Base-by-base conservation (phyloP, 2,329 filamentous ascomycete genomes). In the Cercospora zeae-maydis region DNA sequence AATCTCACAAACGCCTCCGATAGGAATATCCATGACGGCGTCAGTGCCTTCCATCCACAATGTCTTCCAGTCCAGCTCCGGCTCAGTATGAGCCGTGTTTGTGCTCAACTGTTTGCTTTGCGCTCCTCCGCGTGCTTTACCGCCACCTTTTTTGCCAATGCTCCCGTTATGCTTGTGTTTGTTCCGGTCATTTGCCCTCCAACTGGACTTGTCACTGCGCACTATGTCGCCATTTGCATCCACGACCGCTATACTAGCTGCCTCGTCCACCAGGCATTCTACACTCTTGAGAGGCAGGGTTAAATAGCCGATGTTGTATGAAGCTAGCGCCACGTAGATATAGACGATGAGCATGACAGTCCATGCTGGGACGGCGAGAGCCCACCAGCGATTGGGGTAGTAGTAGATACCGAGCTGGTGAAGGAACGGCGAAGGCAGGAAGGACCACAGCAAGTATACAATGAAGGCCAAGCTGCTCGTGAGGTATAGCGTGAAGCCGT, bases 321-420 rank as follows among this genome's bases (percentile, higher is more conserved):
- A 84, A 52, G 93, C 92, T 36, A 99, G 85, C 42, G 95, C 95
- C 9, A 96, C 87, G 78, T 96, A 99, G 67, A 97, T 96, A 79
- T 96, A 99, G 27, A 95, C 84, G 34, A 98, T 82, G 51, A 88
- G 79, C 84, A 95, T 93, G 60, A 97, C 93, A 33, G 97, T 81
- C 81, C 92, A 98, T 5, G 90, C 88, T 0, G 95, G 95, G 13
- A 97, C 87, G 1, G 95, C 95, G 19, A 99, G 84, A 53, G 91
- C 91, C 95, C 95, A 99, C 95, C 95, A 99, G 53, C 95, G 87
- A 76, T 97, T 92, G 1, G 95, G 95, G 72, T 97, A 99, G 82
- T 98, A 98, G 79, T 92, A 88, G 62, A 99, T 96, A 19, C 95
- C 93, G 61, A 99, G 84, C 63, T 91, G 91, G 75, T 96, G 92